Conservation (phyloP, 2,329 filamentous ascomycete genomes). For the Aspergillus novoparasiticus region DNA sequence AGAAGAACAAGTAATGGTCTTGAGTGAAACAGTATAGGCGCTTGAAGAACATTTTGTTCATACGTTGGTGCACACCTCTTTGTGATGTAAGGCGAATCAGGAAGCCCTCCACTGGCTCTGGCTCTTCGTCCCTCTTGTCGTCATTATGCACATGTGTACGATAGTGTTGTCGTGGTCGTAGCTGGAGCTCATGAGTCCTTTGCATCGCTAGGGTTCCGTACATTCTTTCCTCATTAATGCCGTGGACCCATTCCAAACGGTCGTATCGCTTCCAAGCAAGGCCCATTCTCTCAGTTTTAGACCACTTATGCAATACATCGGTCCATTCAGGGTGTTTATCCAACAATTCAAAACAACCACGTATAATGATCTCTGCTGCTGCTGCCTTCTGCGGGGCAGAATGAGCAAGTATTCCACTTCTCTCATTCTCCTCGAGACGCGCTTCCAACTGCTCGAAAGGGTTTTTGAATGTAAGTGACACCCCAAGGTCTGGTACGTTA, state of each 20-base stretch:
- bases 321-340: slow-evolving; percentile 60
- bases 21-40: slow-evolving; percentile 67
- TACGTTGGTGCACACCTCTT: slow-evolving; percentile 58
- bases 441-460: slow-evolving; percentile 58
- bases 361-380: slow-evolving; percentile 59
- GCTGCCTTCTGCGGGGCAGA: slow-evolving; percentile 53
- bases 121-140: slow-evolving; percentile 54
- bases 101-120: slow-evolving; percentile 66
- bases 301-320: slow-evolving; percentile 62
- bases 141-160: slow-evolving; percentile 52
- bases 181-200: slow-evolving; percentile 66
- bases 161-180: slow-evolving; percentile 67
- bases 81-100: slow-evolving; percentile 67
- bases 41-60: slow-evolving; percentile 66
- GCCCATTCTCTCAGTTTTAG: slow-evolving; percentile 60
- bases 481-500: slow-evolving; percentile 63
- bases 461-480: slow-evolving; percentile 60
- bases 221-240: slow-evolving; percentile 67
- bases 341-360: slow-evolving; percentile 62
- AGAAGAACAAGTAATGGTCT: slow-evolving; percentile 65
- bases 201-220: slow-evolving; percentile 70
- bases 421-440: slow-evolving; percentile 40
- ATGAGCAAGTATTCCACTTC: slow-evolving; percentile 44
- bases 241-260: slow-evolving; percentile 68
- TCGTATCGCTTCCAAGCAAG: slow-evolving; percentile 72